Conservation (phyloP, 371 early-diverging fungal species). For the Mucor mucedo region DNA sequence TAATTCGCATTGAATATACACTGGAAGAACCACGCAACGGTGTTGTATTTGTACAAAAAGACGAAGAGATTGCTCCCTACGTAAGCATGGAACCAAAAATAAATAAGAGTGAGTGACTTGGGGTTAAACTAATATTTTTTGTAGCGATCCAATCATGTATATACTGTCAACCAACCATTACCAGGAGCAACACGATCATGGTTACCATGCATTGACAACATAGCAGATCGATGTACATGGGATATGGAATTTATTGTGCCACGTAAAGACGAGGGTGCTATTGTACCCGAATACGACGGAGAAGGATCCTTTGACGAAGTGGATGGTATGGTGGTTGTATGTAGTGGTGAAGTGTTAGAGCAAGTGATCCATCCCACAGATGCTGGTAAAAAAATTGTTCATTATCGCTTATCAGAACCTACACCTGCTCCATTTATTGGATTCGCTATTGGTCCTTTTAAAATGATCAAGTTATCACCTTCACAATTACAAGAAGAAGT, state of each 20-base stretch:
- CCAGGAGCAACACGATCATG: constrained; percentile 83
- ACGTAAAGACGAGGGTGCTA: constrained; percentile 32
- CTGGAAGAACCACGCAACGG: constrained; percentile 59
- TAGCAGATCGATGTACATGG: constrained; percentile 84
- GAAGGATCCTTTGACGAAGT: constrained; percentile 54
- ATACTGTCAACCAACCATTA: constrained; percentile 78
- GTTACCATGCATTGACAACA: constrained; percentile 88
- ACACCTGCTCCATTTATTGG: constrained; percentile 74
- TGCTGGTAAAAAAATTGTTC: constrained; percentile 58
- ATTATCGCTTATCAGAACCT: constrained; percentile 65
- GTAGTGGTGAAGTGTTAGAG: constrained; percentile 78
- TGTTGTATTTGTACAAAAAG: constrained; percentile 63
- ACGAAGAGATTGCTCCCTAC: constrained; percentile 61
- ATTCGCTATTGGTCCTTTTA: constrained; percentile 80
- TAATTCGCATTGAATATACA: constrained; percentile 57
- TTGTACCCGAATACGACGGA: constrained; percentile 44
- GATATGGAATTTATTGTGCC: constrained; percentile 87
- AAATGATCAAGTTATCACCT: constrained; percentile 55
- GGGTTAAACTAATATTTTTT: neutral
- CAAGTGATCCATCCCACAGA: constrained; percentile 70
- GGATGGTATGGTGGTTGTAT: constrained; percentile 71
- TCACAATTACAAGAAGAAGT: constrained; percentile 51
- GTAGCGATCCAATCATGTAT: constrained; percentile 65
- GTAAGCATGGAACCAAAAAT: neutral
- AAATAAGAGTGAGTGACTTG: neutral